phyloP scores from a whole-genome alignment of 495 filamentous ascomycete species.

The Penicillium manginii region DNA sequence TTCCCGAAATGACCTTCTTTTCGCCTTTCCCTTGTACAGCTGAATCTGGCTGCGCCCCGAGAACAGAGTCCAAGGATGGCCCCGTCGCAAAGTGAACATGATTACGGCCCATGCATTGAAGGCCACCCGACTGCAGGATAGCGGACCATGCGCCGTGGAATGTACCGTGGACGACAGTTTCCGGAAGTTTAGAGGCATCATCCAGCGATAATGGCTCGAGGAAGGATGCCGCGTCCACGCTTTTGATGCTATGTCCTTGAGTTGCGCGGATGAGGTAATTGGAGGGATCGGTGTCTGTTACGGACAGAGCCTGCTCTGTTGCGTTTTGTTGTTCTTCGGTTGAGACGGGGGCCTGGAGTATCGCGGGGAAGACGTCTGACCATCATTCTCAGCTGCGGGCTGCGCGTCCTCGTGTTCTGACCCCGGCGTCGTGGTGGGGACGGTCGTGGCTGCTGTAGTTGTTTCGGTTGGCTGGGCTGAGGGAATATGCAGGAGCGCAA shows the following conservation, averaged over 20 bases:
- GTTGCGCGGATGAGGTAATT: slow-evolving; percentile 91
- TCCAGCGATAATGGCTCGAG: slow-evolving; percentile 63
- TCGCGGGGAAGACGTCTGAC: slow-evolving; percentile 15
- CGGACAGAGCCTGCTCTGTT: slow-evolving; percentile 36
- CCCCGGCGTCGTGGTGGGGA: slow-evolving; percentile 11
- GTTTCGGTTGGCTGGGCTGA: slow-evolving; percentile 27
- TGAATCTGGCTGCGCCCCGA: slow-evolving; percentile 25
- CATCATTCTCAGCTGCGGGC: slow-evolving; percentile 2
- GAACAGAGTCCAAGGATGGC: slow-evolving; percentile 49
- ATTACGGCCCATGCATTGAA: slow-evolving; percentile 78
- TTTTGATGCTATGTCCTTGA: slow-evolving; percentile 76
- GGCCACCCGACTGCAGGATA: slow-evolving; percentile 73
- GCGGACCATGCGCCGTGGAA: slow-evolving; percentile 73
- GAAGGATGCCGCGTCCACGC: slow-evolving; percentile 67
- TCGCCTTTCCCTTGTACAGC: slow-evolving; percentile 22
- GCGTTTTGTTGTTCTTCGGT: slow-evolving; percentile 31
- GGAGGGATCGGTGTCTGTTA: slow-evolving; percentile 50
- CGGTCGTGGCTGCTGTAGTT: slow-evolving; percentile 18
- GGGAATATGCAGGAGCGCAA: slow-evolving; percentile 60
- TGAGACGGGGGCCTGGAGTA: slow-evolving; percentile 18
- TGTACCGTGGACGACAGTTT: slow-evolving; percentile 81
- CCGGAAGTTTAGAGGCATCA: slow-evolving; percentile 56
- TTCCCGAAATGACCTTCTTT: slow-evolving; percentile 74
- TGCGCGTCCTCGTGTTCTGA: slow-evolving; percentile 21
- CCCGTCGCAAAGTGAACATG: slow-evolving; percentile 88